Evolutionary conservation across 495 filamentous ascomycete genomes (phyloP), one percentile per base, ranked within the genome.

Genomic region (Evernia prunastri): DNA sequence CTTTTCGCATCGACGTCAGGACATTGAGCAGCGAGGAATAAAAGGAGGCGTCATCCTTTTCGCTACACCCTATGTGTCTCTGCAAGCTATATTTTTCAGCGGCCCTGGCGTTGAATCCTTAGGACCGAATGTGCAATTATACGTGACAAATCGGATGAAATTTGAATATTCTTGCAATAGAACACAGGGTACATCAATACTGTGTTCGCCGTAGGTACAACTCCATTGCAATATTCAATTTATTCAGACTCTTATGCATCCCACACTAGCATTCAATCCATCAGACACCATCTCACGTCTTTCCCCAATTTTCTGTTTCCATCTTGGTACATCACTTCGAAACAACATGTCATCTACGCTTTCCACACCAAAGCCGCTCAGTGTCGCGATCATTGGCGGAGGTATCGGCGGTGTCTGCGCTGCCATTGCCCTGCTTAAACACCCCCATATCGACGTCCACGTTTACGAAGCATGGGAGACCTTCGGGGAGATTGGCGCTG

Each of bases 401-500:
- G 70, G 69, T 31, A 75, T 77, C 39, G 71, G 68, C 13, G 74
- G 74, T n/a, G 54, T 74, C 0, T 60, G 59, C 43, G 69, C 74
- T 13, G 73, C 73, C 10, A 51, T 72, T 39, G 73, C 72, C 25
- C 68, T 75, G 1, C 63, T 73, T 9, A 67, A 64, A 40, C 63
- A 66, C 3, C 67, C 66, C 25, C 68, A 70, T 33, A 65, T 85
- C 49, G 67, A 73, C 0, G 68, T 79, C 54, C 74, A 71, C 1
- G 67, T 86, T 47, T 86, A 82, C 69, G 83, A 86, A 62, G 72
- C 76, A 0, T 77, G 79, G 0, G 42, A 72, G 0, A 59, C 63
- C 0, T 78, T 82, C 31, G 72, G 71, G 0, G 81, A 83, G 40
- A 78, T 77, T 18, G 73, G 75, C 23, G 72, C 70, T 12, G 75